Evolutionary conservation across 1,284 basidiomycete species (phyloP).

Genomic region (Austropuccinia psidii): DNA sequence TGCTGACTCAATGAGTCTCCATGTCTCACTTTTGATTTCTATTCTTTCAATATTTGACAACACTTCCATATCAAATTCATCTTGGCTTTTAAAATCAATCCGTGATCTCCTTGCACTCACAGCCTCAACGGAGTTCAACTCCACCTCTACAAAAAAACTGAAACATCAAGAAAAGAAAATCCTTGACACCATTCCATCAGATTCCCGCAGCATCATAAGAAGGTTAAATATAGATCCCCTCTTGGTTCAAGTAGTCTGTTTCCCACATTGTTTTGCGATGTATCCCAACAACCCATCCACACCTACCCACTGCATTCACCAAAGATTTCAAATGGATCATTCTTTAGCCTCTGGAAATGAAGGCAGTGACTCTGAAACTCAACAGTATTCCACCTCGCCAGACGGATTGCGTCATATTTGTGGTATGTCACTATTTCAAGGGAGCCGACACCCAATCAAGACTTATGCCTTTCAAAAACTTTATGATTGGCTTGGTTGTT

Average conservation of each 20-base stretch:
- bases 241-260: background rate
- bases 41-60: constrained; percentile 9
- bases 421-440: too few relatives aligned
- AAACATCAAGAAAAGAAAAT: background rate
- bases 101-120: background rate
- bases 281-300: background rate
- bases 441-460: too few relatives aligned
- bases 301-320: too few relatives aligned
- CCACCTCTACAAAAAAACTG: background rate
- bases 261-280: background rate
- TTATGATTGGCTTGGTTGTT: constrained; percentile 13
- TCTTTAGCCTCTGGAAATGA: too few relatives aligned
- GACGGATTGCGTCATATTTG: too few relatives aligned
- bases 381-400: too few relatives aligned
- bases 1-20: background rate
- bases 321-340: too few relatives aligned
- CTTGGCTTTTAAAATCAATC: constrained; percentile 23
- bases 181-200: background rate
- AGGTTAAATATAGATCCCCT: background rate
- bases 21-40: constrained; percentile 11
- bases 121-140: background rate
- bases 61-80: background rate
- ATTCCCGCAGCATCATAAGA: background rate
- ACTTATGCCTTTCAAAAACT: constrained; percentile 9
- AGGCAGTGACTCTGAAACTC: too few relatives aligned